These are phyloP conservation scores for Lactarius psammicola DNA, from an alignment of 768 basidiomycete species.

Conservation along the genomic window DNA sequence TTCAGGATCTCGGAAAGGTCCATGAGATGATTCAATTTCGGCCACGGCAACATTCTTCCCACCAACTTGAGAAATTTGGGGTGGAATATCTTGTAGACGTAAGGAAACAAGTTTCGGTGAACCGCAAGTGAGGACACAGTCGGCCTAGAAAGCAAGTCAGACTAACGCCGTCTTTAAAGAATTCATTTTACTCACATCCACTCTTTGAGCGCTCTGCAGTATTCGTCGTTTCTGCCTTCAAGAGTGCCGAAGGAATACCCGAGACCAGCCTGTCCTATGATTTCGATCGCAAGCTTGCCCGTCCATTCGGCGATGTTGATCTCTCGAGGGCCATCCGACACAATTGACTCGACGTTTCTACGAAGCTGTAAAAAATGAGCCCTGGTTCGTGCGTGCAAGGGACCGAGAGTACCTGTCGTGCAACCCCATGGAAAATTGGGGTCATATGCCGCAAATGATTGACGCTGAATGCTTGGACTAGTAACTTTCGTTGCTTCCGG, in stretches of 20 bases:
- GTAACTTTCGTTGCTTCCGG: conserved; percentile 13
- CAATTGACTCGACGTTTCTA: conserved; percentile 20
- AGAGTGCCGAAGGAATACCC: conserved; percentile 6
- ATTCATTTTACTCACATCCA: conserved; percentile 23
- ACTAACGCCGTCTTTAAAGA: neutral
- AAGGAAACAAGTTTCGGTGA: conserved; percentile 15
- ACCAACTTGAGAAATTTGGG: conserved; percentile 37
- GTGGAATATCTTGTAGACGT: conserved; percentile 18
- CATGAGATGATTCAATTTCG: conserved; percentile 35
- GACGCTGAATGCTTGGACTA: conserved; percentile 8
- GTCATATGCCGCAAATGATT: conserved; percentile 29
- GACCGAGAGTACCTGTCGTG: conserved; percentile 13
- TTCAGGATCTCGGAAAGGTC: conserved; percentile 38
- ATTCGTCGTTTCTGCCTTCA: conserved; percentile 23
- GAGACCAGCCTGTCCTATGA: conserved; percentile 16
- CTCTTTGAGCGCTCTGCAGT: conserved; percentile 32
- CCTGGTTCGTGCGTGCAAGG: conserved; percentile 37
- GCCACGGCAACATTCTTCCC: conserved; percentile 38
- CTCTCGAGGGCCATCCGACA: conserved; percentile 41
- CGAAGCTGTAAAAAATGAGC: conserved; percentile 39
- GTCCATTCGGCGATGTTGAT: conserved; percentile 16
- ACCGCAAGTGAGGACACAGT: conserved; percentile 10
- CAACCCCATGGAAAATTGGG: conserved; percentile 27
- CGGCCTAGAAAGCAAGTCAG: conserved; percentile 18
- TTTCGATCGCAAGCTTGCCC: conserved; percentile 16